Percentiles rank a stretch among this genome's conserved stretches.
Conservation (phyloP, 371 early-diverging fungal genomes). For the Mucor irregularis region DNA sequence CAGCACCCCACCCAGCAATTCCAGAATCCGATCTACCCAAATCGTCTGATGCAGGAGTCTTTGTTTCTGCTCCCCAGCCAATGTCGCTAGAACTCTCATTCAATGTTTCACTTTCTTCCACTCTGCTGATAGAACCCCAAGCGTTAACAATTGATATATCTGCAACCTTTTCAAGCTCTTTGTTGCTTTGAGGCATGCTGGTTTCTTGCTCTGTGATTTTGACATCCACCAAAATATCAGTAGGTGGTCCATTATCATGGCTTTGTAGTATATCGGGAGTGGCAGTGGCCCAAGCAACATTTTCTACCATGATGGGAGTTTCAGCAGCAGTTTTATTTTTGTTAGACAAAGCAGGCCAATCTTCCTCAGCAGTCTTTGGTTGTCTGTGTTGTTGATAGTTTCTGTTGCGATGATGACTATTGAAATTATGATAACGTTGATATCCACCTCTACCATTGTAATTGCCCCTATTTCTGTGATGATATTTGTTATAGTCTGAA, state of each 20-base stretch:
- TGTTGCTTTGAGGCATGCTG: neutral
- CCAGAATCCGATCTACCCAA: too few relatives aligned
- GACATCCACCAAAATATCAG: too few relatives aligned
- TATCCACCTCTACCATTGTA: neutral
- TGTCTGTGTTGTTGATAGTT: neutral
- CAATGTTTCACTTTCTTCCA: neutral
- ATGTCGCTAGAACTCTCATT: neutral
- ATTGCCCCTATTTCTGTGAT: neutral
- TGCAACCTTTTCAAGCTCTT: neutral
- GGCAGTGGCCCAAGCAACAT: neutral
- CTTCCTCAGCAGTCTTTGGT: neutral
- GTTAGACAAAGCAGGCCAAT: conserved; percentile 13
- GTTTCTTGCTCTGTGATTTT: too few relatives aligned
- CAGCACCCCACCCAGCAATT: too few relatives aligned
- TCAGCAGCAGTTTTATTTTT: neutral
- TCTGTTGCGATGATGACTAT: neutral
- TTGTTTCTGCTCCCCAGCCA: neutral
- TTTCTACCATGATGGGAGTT: neutral
- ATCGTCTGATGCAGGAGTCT: neutral
- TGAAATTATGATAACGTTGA: too few relatives aligned
- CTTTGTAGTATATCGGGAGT: neutral
- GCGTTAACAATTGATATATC: neutral
- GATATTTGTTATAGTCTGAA: neutral
- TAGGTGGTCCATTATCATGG: too few relatives aligned
- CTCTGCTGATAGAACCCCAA: conserved; percentile 2